Conservation (phyloP, 192 early-diverging fungal species). For the Coemansia sp. region DNA sequence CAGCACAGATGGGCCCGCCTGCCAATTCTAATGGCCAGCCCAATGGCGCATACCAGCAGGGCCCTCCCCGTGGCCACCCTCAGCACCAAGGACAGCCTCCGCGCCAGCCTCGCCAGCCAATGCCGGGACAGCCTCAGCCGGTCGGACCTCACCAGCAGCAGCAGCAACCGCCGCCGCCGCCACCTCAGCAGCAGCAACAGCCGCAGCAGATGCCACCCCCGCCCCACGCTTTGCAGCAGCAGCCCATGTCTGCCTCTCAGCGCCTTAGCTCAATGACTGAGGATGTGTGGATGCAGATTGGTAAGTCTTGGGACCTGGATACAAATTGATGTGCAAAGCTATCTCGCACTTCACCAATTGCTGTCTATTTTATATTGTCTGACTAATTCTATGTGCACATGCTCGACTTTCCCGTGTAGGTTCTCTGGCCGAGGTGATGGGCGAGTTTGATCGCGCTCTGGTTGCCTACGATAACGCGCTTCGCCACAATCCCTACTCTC, state of each 20-base stretch:
- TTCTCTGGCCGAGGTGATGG: constrained; percentile 61
- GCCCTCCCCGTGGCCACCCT: constrained; percentile 2
- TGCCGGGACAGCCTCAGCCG: constrained; percentile 5
- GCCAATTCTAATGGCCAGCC: constrained; percentile 15
- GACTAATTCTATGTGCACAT: background rate
- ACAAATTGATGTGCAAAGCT: no score
- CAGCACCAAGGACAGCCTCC: constrained; percentile 20
- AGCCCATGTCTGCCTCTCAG: constrained; percentile 28
- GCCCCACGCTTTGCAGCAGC: constrained; percentile 11
- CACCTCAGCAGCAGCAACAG: constrained; percentile 7
- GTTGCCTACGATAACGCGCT: constrained; percentile 83
- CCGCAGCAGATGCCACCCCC: constrained; percentile 8
- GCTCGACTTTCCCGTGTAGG: constrained; percentile 40
- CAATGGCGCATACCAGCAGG: constrained; percentile 30
- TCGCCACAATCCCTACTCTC: constrained; percentile 89
- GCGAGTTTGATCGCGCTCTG: constrained; percentile 81
- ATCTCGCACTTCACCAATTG: no score
- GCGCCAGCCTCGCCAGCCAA: constrained; percentile 24
- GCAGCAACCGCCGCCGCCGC: constrained; percentile 11
- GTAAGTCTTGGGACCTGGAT: no score
- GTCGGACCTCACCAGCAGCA: constrained; percentile 14
- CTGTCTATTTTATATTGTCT: background rate
- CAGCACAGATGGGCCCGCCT: constrained; percentile 26
- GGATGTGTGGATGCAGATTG: constrained; percentile 46
- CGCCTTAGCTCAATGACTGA: constrained; percentile 41